phyloP scores from a whole-genome alignment of 129 eudicot genomes.

The Glebionis coronaria region DNA sequence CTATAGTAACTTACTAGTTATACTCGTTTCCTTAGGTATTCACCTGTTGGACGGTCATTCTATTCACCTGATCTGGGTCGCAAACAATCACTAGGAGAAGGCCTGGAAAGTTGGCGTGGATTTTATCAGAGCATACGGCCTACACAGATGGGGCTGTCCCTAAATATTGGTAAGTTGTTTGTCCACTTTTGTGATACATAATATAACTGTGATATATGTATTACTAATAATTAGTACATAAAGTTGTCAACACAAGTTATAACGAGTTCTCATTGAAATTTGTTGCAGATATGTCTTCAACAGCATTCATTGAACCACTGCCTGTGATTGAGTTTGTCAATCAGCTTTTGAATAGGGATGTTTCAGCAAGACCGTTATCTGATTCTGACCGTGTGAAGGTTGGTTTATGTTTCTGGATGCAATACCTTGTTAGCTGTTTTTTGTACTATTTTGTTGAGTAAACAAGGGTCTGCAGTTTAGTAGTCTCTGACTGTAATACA shows the following conservation, averaged over 20 bases:
- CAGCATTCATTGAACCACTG: constrained; percentile 94
- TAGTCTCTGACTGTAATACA: no score
- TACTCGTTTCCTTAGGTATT: constrained; percentile 36
- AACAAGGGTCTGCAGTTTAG: not conserved
- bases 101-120: constrained; percentile 95
- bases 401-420: not conserved
- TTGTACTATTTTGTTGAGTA: constrained; percentile 1
- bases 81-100: constrained; percentile 86
- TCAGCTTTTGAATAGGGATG: constrained; percentile 76
- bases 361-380: constrained; percentile 72
- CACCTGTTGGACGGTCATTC: constrained; percentile 86
- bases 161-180: constrained; percentile 62
- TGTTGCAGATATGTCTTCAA: constrained; percentile 93
- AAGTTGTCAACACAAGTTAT: no score
- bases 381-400: constrained; percentile 98
- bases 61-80: constrained; percentile 77
- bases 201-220: not conserved
- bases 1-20: not conserved
- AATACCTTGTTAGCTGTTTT: not conserved
- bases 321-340: constrained; percentile 84
- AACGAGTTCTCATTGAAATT: no score
- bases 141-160: constrained; percentile 92
- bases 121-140: constrained; percentile 95
- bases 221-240: not conserved
- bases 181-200: no score